Percentiles rank a stretch among this genome's conserved stretches.
phyloP scores from a whole-genome alignment of 1,284 basidiomycete genomes.

The Omphalotus olearius region DNA sequence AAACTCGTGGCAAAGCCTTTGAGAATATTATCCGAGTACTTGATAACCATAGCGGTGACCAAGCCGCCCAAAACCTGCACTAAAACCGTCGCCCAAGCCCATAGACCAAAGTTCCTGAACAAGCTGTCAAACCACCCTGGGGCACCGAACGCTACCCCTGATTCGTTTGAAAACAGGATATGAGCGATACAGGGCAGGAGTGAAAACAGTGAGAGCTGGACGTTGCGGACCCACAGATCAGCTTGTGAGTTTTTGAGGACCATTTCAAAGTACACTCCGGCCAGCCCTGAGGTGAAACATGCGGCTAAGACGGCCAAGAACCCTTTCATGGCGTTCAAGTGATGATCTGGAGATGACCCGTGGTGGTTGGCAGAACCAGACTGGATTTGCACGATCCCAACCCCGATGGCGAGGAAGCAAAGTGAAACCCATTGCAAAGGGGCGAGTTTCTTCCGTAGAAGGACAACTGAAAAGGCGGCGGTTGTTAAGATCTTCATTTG shows the following conservation, averaged over 20 bases:
- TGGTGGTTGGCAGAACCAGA: slow-evolving; percentile 36
- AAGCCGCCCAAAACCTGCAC: slow-evolving; percentile 90
- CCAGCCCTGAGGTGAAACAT: slow-evolving; percentile 96
- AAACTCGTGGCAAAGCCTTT: slow-evolving; percentile 94
- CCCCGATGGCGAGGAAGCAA: slow-evolving; percentile 83
- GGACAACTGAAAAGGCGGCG: slow-evolving; percentile 87
- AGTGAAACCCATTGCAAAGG: slow-evolving; percentile 82
- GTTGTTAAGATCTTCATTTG: slow-evolving; percentile 99
- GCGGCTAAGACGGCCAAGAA: slow-evolving; percentile 86
- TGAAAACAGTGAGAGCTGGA: slow-evolving; percentile 93
- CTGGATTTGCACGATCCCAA: slow-evolving; percentile 92
- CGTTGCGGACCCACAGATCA: slow-evolving; percentile 95
- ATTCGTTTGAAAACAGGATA: slow-evolving; percentile 58
- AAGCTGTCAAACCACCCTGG: slow-evolving; percentile 38
- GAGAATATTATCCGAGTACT: slow-evolving; percentile 85
- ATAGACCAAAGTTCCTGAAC: slow-evolving; percentile 78
- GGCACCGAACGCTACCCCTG: slow-evolving; percentile 25
- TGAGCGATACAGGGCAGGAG: slow-evolving; percentile 87
- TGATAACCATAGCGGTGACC: slow-evolving; percentile 85
- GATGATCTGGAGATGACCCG: slow-evolving; percentile 27
- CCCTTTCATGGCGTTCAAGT: slow-evolving; percentile 83
- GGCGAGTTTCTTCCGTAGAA: slow-evolving; percentile 80
- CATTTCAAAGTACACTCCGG: slow-evolving; percentile 98
- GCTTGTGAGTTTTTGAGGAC: slow-evolving; percentile 87
- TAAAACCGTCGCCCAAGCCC: slow-evolving; percentile 89